Percentiles rank a stretch among this genome's conserved stretches.
These are phyloP conservation scores for Leccinum arenicola DNA, from an alignment of 768 basidiomycete genomes.

Conservation along the genomic window DNA sequence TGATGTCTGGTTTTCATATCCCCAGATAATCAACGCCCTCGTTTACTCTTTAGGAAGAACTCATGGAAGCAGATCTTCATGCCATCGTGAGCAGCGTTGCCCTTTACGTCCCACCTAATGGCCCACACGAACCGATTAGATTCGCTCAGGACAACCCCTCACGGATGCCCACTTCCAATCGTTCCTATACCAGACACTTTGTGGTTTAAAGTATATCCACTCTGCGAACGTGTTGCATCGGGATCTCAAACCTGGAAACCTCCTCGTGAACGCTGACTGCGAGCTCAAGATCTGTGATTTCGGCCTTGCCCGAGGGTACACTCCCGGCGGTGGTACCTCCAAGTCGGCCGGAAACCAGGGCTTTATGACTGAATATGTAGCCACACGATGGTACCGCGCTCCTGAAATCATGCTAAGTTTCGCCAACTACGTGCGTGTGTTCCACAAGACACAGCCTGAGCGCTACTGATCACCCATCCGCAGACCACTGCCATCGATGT, in stretches of 20 bases:
- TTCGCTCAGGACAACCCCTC: conserved; percentile 82
- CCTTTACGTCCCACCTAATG: background rate
- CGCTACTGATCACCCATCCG: conserved; percentile 13
- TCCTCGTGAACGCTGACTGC: conserved; percentile 97
- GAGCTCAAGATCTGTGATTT: conserved; percentile 99
- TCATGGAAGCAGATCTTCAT: conserved; percentile 99
- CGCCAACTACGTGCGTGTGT: conserved; percentile 76
- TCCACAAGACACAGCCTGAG: background rate
- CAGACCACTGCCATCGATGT: conserved; percentile 91
- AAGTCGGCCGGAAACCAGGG: conserved; percentile 80
- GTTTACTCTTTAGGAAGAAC: conserved; percentile 70
- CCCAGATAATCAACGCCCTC: background rate
- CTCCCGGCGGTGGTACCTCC: conserved; percentile 74
- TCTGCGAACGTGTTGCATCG: conserved; percentile 97
- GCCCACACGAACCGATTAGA: conserved; percentile 39
- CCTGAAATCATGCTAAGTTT: conserved; percentile 99
- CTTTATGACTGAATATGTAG: conserved; percentile 99
- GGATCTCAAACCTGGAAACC: conserved; percentile 92
- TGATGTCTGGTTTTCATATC: conserved; percentile 12
- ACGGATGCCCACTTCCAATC: conserved; percentile 93
- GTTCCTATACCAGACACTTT: conserved; percentile 97
- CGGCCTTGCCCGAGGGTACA: conserved; percentile 92
- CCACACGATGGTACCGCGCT: conserved; percentile 98
- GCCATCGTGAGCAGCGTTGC: conserved; percentile 69
- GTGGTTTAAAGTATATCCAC: conserved; percentile 97